Evolutionary conservation across 371 early-diverging fungal species (phyloP).

Genomic region (Syncephalastrum sp.): DNA sequence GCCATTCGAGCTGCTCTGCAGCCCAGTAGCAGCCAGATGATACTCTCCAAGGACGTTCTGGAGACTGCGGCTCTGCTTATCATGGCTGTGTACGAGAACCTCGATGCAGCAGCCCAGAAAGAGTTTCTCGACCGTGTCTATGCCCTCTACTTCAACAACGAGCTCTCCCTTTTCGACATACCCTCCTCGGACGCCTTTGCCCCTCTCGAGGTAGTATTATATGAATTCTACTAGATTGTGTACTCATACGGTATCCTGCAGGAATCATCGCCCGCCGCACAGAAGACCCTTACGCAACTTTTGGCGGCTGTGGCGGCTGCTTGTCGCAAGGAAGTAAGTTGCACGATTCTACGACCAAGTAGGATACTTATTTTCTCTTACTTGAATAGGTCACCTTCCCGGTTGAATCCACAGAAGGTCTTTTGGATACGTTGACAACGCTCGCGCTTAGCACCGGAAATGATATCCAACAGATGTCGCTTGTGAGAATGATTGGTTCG

Average conservation of each 20-base stretch:
- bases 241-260: neutral
- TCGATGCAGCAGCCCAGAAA: slow-evolving; percentile 50
- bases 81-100: slow-evolving; percentile 44
- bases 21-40: slow-evolving; percentile 15
- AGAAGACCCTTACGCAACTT: slow-evolving; percentile 44
- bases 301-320: slow-evolving; percentile 59
- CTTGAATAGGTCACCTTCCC: slow-evolving; percentile 44
- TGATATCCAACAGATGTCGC: slow-evolving; percentile 32
- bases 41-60: slow-evolving; percentile 32
- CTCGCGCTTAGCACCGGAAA: slow-evolving; percentile 45
- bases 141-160: slow-evolving; percentile 44
- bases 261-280: slow-evolving; percentile 29
- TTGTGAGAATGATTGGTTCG: slow-evolving; percentile 56
- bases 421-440: slow-evolving; percentile 44
- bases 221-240: too few relatives aligned
- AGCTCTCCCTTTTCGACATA: slow-evolving; percentile 27
- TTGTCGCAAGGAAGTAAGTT: slow-evolving; percentile 54
- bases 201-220: slow-evolving; percentile 20
- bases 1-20: slow-evolving; percentile 46
- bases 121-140: slow-evolving; percentile 47
- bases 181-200: slow-evolving; percentile 8
- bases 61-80: slow-evolving; percentile 44
- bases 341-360: neutral
- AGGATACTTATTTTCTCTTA: neutral
- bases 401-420: slow-evolving; percentile 45